Conservation (phyloP, 306 rosid genomes). For the Elaeagnus macrophylla region DNA sequence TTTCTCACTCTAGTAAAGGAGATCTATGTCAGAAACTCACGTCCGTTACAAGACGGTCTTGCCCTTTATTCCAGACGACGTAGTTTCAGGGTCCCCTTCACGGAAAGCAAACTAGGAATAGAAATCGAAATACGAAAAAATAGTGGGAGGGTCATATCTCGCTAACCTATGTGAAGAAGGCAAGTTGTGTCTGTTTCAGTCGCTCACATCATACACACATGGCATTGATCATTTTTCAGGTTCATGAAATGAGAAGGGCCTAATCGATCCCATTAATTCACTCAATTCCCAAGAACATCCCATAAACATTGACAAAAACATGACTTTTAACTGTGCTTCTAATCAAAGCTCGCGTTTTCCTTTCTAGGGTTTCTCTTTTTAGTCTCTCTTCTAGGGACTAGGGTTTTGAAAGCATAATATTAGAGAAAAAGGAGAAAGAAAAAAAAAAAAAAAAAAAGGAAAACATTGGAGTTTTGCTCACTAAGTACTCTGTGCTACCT, state of each 20-base stretch:
- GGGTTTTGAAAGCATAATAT: slow-evolving; percentile 26
- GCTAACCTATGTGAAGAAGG: no score
- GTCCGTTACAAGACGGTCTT: no score
- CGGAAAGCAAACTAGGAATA: no score
- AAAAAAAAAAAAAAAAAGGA: not conserved
- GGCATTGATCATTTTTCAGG: slow-evolving; percentile 20
- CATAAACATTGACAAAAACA: not conserved
- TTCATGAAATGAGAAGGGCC: slow-evolving; percentile 18
- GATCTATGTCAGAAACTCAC: no score
- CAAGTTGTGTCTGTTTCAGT: not conserved
- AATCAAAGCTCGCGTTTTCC: slow-evolving; percentile 14
- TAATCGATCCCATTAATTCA: slow-evolving; percentile 13
- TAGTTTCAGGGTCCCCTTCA: no score
- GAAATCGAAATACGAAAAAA: no score
- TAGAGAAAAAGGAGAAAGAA: not conserved
- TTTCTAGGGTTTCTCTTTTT: slow-evolving; percentile 27
- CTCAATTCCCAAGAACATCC: slow-evolving; percentile 35
- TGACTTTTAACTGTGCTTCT: slow-evolving; percentile 8
- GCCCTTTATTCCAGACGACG: no score
- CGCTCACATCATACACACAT: slow-evolving; percentile 1
- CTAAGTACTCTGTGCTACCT: not conserved
- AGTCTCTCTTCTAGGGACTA: slow-evolving; percentile 32
- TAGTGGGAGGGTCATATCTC: no score
- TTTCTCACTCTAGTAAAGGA: no score
- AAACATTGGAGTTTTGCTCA: not conserved